These are phyloP conservation scores for Lachnellula subtilissima DNA, from an alignment of 2,329 filamentous ascomycete genomes.

Conservation along the genomic window DNA sequence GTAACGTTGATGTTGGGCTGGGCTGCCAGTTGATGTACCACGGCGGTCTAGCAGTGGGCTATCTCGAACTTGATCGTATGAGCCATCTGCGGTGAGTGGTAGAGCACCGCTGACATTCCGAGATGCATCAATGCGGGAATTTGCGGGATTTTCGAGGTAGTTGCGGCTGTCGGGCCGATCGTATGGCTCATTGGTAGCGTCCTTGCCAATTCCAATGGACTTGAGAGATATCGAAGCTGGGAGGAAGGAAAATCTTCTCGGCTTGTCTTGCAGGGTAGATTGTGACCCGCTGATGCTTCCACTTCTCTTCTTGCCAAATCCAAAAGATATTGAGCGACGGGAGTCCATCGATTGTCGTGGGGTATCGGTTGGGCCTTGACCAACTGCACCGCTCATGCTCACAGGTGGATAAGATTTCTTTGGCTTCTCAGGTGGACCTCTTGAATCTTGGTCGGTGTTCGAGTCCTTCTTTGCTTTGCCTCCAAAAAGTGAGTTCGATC, in stretches of 20 bases:
- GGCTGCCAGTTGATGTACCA: conserved; percentile 35
- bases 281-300: conserved; percentile 59
- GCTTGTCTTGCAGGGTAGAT: conserved; percentile 47
- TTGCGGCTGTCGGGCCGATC: conserved; percentile 22
- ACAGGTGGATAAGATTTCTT: conserved; percentile 76
- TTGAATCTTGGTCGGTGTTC: conserved; percentile 38
- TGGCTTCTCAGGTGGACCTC: conserved; percentile 50
- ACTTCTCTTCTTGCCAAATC: conserved; percentile 65
- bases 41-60: conserved; percentile 34
- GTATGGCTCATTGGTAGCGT: conserved; percentile 31
- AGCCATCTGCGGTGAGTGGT: conserved; percentile 21
- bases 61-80: conserved; percentile 26
- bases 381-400: conserved; percentile 72
- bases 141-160: conserved; percentile 23
- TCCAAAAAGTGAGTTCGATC: conserved; percentile 78
- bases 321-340: conserved; percentile 66
- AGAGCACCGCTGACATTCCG: conserved; percentile 22
- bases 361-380: conserved; percentile 24
- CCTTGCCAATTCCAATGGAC: conserved; percentile 56
- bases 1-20: conserved; percentile 35
- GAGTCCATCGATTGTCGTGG: conserved; percentile 65
- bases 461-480: conserved; percentile 36
- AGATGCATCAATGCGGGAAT: conserved; percentile 10
- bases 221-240: conserved; percentile 61
- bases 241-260: conserved; percentile 66